Conservation (phyloP, 306 rosid species). For the Quercus robur region DNA sequence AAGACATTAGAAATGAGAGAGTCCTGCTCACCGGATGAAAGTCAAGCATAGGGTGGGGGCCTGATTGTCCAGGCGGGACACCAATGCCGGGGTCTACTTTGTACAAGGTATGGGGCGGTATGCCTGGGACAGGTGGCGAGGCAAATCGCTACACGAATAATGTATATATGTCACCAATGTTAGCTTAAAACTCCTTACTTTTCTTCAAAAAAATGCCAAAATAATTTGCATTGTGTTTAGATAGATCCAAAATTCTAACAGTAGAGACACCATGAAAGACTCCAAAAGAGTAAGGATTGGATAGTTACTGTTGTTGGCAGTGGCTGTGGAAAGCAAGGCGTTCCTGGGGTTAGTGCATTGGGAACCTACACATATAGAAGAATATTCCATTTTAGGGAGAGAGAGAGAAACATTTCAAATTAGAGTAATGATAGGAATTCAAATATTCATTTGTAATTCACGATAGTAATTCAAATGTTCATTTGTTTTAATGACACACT, state of each 20-base stretch:
- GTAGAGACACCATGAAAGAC: constrained; percentile 27
- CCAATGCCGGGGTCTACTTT: constrained; percentile 46
- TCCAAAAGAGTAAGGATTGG: constrained; percentile 39
- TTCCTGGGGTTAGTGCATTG: constrained; percentile 46
- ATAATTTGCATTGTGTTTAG: background rate
- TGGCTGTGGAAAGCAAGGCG: constrained; percentile 59
- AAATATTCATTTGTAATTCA: no score
- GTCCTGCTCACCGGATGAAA: constrained; percentile 56
- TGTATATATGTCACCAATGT: background rate
- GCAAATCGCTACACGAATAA: constrained; percentile 52
- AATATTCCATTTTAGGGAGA: background rate
- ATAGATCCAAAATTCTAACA: constrained; percentile 20
- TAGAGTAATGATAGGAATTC: no score
- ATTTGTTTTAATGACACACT: no score
- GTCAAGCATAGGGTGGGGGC: constrained; percentile 43
- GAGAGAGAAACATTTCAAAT: background rate
- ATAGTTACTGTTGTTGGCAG: constrained; percentile 47
- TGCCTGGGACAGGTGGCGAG: constrained; percentile 49
- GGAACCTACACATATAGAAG: constrained; percentile 43
- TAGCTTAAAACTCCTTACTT: background rate
- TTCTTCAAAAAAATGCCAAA: constrained; percentile 6
- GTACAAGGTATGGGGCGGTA: constrained; percentile 57
- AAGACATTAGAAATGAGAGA: background rate
- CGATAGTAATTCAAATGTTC: no score
- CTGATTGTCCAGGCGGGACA: constrained; percentile 31